Base-by-base conservation (phyloP, 2,329 filamentous ascomycete genomes). In the Coniochaeta sp. region DNA sequence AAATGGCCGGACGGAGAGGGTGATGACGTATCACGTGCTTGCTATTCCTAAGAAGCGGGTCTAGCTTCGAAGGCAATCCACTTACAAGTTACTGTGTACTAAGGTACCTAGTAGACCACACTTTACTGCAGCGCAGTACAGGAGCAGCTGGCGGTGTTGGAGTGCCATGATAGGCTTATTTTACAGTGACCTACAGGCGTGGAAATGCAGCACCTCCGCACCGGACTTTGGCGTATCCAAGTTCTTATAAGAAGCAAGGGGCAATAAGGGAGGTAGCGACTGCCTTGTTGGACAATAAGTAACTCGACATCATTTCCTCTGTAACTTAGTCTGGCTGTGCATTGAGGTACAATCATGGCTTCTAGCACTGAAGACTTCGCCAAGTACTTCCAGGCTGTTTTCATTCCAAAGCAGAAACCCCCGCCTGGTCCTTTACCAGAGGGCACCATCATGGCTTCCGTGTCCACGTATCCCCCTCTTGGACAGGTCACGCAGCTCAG, bases 401-500 rank as follows among this genome's bases (percentile, higher is more conserved):
- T 72, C 60, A 67, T 76, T 43, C 71, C 75, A 28, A 72, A 73
- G 60, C 74, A 76, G 61, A 77, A 73, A 59, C 64, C 67, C 36
- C 62, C 69, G 43, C 70, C 70, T 28, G 43, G 57, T 33, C 60
- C 70, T 54, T 5, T 66, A 44, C 33, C 58, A 7, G 36, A 43
- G 11, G 67, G 71, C 58, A 64, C 62, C 1, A 63, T 62, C 1
- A 79, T 78, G 7, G 69, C 72, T 38, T 66, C 68, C 14, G 65
- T 83, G 19, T 76, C 77, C 24, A 79, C 78, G 62, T 87, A 86
- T 67, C 93, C 93, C 14, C 85, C 91, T 1, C 74, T 96, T 58
- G 90, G 88, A 1, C 89, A 93, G 70, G 81, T 89, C 26, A 92
- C 90, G 1, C 79, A 83, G 57, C 69, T 90, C 22, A 72, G 77